Percentiles rank a stretch among this genome's conserved stretches.
These are phyloP conservation scores for Pichia phayaonensis DNA, from an alignment of 805 yeast species.

Conservation along the genomic window DNA sequence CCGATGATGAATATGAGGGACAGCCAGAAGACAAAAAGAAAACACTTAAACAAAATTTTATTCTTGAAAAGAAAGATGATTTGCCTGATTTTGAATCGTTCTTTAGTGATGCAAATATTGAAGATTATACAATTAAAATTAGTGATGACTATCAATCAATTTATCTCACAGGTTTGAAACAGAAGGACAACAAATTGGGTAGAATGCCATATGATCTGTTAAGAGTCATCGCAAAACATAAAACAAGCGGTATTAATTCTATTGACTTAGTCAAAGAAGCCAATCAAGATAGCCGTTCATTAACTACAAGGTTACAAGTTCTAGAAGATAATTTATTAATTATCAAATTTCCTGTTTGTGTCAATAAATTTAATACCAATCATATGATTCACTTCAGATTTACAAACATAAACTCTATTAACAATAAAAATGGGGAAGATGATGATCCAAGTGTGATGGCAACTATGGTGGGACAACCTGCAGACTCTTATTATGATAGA, in stretches of 20 bases:
- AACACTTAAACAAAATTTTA: background rate
- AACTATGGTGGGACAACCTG: too few species aligned
- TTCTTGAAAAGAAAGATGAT: background rate
- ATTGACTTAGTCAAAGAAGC: conserved; percentile 47
- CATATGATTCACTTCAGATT: conserved; percentile 46
- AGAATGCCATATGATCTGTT: conserved; percentile 47
- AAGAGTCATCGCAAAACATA: conserved; percentile 51
- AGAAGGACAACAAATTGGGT: conserved; percentile 46
- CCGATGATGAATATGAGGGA: background rate
- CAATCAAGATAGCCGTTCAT: conserved; percentile 64
- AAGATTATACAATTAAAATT: conserved; percentile 28
- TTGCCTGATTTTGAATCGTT: conserved; percentile 4
- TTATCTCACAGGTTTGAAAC: conserved; percentile 48
- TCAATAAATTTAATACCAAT: conserved; percentile 46
- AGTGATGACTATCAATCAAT: conserved; percentile 51
- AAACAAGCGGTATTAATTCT: conserved; percentile 51
- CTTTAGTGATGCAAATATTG: background rate
- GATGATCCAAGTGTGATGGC: too few species aligned
- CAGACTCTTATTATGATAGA: conserved; percentile 13
- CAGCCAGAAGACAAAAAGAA: background rate
- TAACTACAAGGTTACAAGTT: conserved; percentile 53
- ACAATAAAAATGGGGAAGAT: conserved; percentile 12
- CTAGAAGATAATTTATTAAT: conserved; percentile 45
- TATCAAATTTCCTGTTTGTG: conserved; percentile 29
- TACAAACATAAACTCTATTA: conserved; percentile 7